Percentiles rank a stretch among this genome's conserved stretches.
Evolutionary conservation across 2,329 filamentous ascomycete species (phyloP).

Genomic region (Chalaropsis ovoidea): DNA sequence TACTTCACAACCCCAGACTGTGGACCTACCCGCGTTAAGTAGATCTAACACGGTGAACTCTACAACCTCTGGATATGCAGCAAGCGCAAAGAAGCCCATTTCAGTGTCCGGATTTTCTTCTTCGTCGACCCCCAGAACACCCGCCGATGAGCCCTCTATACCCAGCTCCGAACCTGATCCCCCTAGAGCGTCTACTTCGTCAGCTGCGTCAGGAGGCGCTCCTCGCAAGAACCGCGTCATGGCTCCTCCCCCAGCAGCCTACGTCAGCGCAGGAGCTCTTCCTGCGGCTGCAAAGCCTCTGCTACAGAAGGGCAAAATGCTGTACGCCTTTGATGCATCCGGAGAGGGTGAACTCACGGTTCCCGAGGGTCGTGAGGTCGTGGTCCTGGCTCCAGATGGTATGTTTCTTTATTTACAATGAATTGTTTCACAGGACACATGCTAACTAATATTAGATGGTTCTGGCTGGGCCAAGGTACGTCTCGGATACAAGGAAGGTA

Average conservation of each 20-base stretch:
- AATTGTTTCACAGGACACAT: constrained; percentile 25
- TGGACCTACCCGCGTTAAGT: constrained; percentile 58
- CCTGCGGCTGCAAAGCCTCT: constrained; percentile 35
- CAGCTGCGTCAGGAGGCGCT: constrained; percentile 24
- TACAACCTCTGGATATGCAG: constrained; percentile 76
- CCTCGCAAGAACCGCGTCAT: constrained; percentile 62
- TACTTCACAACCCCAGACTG: constrained; percentile 41
- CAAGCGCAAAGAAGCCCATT: constrained; percentile 65
- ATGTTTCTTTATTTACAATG: constrained; percentile 35
- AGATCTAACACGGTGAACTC: constrained; percentile 85
- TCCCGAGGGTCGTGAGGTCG: constrained; percentile 66
- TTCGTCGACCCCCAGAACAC: constrained; percentile 30
- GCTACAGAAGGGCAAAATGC: constrained; percentile 67
- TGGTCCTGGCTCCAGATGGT: constrained; percentile 80
- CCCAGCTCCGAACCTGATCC: constrained; percentile 27
- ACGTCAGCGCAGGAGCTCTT: constrained; percentile 56
- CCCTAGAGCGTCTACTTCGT: constrained; percentile 23
- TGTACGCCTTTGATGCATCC: constrained; percentile 74
- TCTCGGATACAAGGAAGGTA: constrained; percentile 62
- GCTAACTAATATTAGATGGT: constrained; percentile 53
- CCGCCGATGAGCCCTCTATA: constrained; percentile 41
- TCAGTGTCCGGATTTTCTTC: constrained; percentile 43
- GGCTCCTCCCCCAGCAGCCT: constrained; percentile 76
- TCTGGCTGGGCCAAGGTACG: constrained; percentile 85
- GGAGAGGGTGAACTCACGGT: constrained; percentile 75